Percentiles rank a stretch among this genome's conserved stretches.
Conservation (phyloP, 495 filamentous ascomycete species). For the Hyaloscypha finlandica region DNA sequence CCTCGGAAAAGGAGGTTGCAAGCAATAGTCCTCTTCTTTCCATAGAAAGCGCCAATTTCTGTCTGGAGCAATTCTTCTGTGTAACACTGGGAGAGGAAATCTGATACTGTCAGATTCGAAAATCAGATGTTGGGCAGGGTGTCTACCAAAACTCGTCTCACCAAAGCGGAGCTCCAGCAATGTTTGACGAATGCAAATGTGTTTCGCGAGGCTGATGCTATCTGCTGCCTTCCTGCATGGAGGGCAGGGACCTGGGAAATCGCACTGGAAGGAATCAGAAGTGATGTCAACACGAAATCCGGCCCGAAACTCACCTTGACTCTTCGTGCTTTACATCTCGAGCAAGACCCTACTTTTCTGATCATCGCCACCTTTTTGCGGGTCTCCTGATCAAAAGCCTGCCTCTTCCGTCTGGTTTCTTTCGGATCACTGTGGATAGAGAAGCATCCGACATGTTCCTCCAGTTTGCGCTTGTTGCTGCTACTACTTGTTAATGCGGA, state of each 20-base stretch:
- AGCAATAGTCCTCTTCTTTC: not conserved
- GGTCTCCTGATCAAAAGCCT: not conserved
- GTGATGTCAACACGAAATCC: not conserved
- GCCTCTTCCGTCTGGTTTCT: not conserved
- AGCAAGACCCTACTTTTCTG: not conserved
- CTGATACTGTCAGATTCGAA: not conserved
- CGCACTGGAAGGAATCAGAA: not conserved
- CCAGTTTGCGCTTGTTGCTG: not conserved
- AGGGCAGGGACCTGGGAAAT: not conserved
- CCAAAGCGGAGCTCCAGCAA: not conserved
- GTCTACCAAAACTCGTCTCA: not conserved
- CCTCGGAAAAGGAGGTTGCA: not conserved
- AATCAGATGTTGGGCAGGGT: not conserved
- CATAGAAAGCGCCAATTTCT: not conserved
- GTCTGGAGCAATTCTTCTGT: not conserved
- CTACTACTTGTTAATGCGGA: not conserved
- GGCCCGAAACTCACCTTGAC: not conserved
- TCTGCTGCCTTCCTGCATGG: slow-evolving; percentile 1
- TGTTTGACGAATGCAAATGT: not conserved
- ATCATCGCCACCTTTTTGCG: not conserved
- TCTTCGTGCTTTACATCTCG: slow-evolving; percentile 1
- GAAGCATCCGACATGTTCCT: not conserved
- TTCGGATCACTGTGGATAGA: not conserved
- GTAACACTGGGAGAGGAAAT: slow-evolving; percentile 1
- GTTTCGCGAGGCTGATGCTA: not conserved